A percentile compares a stretch with the other conserved stretches of the same genome.
phyloP scores from a whole-genome alignment of 2,329 filamentous ascomycete genomes.

The Ascochyta koolunga region DNA sequence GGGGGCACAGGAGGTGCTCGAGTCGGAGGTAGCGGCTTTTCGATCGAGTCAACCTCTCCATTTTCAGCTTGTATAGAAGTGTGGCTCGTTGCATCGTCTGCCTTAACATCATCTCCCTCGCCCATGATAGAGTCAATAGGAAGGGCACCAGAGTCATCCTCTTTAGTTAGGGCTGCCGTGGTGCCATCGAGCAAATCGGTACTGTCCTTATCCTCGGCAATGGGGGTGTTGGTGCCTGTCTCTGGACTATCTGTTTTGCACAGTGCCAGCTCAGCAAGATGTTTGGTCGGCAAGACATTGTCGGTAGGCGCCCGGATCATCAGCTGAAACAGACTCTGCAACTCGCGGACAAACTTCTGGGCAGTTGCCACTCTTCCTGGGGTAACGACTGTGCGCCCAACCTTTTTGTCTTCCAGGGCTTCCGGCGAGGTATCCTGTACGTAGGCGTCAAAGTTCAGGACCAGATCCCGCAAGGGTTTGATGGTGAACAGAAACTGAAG shows the following conservation, averaged over 20 bases:
- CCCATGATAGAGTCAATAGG: conserved; percentile 36
- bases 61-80: conserved; percentile 31
- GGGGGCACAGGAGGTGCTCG: conserved; percentile 66
- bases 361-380: conserved; percentile 64
- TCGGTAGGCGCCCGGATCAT: conserved; percentile 68
- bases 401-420: conserved; percentile 68
- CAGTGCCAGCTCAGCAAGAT: conserved; percentile 80
- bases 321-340: conserved; percentile 71
- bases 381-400: conserved; percentile 74
- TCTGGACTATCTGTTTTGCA: conserved; percentile 60
- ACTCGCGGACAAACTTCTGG: conserved; percentile 77
- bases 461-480: conserved; percentile 77
- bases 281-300: conserved; percentile 73
- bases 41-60: conserved; percentile 21
- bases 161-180: conserved; percentile 45
- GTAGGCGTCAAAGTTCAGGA: conserved; percentile 75
- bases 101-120: conserved; percentile 15
- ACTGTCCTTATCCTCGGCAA: conserved; percentile 49
- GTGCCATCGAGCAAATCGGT: conserved; percentile 54
- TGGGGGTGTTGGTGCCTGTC: conserved; percentile 47
- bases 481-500: conserved; percentile 95
- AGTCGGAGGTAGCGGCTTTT: conserved; percentile 47
- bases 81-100: conserved; percentile 23
- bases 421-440: conserved; percentile 71
- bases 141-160: conserved; percentile 4